These are phyloP conservation scores for Daldinia concentrica DNA, from an alignment of 495 filamentous ascomycete species.

Conservation along the genomic window DNA sequence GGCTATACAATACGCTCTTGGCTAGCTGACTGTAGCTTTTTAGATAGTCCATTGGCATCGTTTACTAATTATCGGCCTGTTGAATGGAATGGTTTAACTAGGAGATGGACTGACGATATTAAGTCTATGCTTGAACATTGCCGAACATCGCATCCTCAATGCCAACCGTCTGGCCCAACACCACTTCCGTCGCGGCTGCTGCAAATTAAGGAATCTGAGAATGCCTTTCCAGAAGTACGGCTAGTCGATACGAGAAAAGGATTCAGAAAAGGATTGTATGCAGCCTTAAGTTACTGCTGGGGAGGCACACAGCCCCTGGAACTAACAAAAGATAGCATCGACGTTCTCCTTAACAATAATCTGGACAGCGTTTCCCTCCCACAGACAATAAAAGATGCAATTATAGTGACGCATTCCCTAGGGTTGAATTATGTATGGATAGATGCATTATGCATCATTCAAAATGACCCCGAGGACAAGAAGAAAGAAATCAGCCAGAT, in stretches of 20 bases:
- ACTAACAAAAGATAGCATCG: constrained; percentile 16
- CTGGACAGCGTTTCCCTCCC: constrained; percentile 10
- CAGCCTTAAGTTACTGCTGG: constrained; percentile 28
- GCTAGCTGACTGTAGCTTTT: not conserved
- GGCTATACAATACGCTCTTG: not conserved
- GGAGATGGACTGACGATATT: constrained; percentile 5
- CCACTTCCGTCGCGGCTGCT: constrained; percentile 15
- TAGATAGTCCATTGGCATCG: constrained; percentile 14
- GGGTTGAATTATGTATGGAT: constrained; percentile 42
- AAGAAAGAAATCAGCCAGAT: constrained; percentile 33
- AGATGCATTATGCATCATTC: constrained; percentile 45
- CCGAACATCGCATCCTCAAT: constrained; percentile 16
- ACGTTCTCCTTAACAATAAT: not conserved
- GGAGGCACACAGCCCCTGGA: constrained; percentile 28
- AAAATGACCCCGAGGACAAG: constrained; percentile 44
- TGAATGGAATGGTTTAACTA: constrained; percentile 11
- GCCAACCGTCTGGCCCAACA: constrained; percentile 4
- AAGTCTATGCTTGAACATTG: constrained; percentile 14
- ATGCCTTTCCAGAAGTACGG: constrained; percentile 1
- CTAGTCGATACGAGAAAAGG: not conserved
- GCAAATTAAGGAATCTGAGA: not conserved
- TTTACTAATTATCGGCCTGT: constrained; percentile 19
- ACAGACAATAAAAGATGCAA: constrained; percentile 20
- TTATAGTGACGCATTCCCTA: constrained; percentile 3
- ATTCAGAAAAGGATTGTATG: not conserved